Evolutionary conservation across 345 rosid species (phyloP).

Genomic region (Arabidopsis thaliana): DNA sequence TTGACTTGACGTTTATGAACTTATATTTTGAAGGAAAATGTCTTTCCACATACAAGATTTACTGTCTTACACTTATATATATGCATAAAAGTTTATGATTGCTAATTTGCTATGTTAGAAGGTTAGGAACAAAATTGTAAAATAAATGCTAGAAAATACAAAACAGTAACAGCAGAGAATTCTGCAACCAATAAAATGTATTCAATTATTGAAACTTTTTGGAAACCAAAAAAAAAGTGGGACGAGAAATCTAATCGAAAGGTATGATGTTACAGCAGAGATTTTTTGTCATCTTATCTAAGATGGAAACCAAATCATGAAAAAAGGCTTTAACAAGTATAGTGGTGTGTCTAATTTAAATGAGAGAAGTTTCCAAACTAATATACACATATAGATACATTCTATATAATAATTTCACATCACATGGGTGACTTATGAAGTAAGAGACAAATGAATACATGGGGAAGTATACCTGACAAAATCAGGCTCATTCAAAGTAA

Average conservation of each 20-base stretch:
- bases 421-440: slow-evolving; percentile 47
- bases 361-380: slow-evolving; percentile 48
- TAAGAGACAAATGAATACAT: slow-evolving; percentile 46
- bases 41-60: neutral
- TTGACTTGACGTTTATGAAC: slow-evolving; percentile 21
- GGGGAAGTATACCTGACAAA: slow-evolving; percentile 48
- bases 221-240: slow-evolving; percentile 27
- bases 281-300: slow-evolving; percentile 43
- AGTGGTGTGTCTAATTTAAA: slow-evolving; percentile 49
- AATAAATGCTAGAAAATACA: neutral
- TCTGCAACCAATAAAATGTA: slow-evolving; percentile 18
- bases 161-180: slow-evolving; percentile 10
- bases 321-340: slow-evolving; percentile 41
- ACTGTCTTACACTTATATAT: neutral
- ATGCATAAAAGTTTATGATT: neutral
- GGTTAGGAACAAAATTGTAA: slow-evolving; percentile 2
- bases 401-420: slow-evolving; percentile 28
- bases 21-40: neutral
- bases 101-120: neutral
- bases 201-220: slow-evolving; percentile 37
- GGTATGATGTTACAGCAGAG: slow-evolving; percentile 45
- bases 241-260: slow-evolving; percentile 43
- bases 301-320: slow-evolving; percentile 45
- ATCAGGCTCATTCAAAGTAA: slow-evolving; percentile 46
- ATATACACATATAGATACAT: slow-evolving; percentile 26